Evolutionary conservation across 2,329 filamentous ascomycete genomes (phyloP).

Genomic region (Rhinocladiella similis): DNA sequence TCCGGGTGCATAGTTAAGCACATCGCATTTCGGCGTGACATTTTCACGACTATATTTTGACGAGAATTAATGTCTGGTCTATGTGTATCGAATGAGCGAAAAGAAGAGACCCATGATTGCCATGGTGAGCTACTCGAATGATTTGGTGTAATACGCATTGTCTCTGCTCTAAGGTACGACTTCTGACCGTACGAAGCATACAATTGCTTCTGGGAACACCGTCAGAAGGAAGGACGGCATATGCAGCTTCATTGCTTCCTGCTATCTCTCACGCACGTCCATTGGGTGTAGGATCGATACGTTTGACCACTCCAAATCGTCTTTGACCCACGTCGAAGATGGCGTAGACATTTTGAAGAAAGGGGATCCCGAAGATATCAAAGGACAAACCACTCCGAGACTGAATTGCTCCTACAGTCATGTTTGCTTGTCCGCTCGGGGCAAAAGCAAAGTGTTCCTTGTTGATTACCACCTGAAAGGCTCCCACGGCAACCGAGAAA

Average conservation of each 20-base stretch:
- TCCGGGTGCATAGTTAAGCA: not conserved
- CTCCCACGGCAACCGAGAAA: constrained; percentile 64
- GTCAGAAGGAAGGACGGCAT: too few relatives aligned
- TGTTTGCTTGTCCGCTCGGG: constrained; percentile 43
- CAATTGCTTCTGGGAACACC: too few relatives aligned
- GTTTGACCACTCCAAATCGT: constrained; percentile 61
- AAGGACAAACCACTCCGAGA: constrained; percentile 58
- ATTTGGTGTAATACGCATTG: too few relatives aligned
- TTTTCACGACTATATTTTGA: not conserved
- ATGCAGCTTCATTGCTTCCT: too few relatives aligned
- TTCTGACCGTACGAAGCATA: too few relatives aligned
- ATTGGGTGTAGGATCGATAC: constrained; percentile 39
- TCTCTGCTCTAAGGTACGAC: too few relatives aligned
- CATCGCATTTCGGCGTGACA: not conserved
- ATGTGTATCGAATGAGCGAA: too few relatives aligned
- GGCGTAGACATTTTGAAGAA: constrained; percentile 66
- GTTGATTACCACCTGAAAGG: constrained; percentile 59
- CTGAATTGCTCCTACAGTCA: constrained; percentile 66
- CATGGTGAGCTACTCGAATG: too few relatives aligned
- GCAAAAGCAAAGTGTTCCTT: constrained; percentile 65
- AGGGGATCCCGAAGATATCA: constrained; percentile 65
- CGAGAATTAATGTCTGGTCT: too few relatives aligned
- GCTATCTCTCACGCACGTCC: not conserved
- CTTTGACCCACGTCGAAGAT: constrained; percentile 64
- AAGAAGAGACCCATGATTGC: too few relatives aligned